These are phyloP conservation scores for Friedmanniomyces simplex DNA, from an alignment of 495 filamentous ascomycete species.

Conservation along the genomic window DNA sequence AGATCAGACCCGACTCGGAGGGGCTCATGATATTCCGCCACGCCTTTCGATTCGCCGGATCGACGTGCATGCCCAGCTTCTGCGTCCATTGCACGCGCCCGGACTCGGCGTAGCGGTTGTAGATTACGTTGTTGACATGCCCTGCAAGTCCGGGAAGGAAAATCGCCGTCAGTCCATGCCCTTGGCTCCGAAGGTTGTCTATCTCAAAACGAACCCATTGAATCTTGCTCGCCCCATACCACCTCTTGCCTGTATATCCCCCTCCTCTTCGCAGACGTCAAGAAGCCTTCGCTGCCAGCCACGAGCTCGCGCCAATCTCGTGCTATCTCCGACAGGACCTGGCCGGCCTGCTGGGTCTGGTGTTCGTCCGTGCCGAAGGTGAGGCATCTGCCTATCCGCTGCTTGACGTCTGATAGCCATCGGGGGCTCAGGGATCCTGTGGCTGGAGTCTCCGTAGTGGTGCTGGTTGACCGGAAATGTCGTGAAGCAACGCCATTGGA, in stretches of 20 bases:
- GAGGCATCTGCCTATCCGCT: slow-evolving; percentile 72
- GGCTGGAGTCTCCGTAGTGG: slow-evolving; percentile 3
- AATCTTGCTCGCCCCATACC: slow-evolving; percentile 87
- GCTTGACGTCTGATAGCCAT: slow-evolving; percentile 69
- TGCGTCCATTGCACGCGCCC: slow-evolving; percentile 73
- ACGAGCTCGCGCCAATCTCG: slow-evolving; percentile 68
- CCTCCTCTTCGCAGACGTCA: slow-evolving; percentile 53
- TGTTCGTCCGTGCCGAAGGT: slow-evolving; percentile 56
- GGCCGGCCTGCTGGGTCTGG: slow-evolving; percentile 53
- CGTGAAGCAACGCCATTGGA: background rate
- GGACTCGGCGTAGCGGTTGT: slow-evolving; percentile 75
- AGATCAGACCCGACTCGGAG: slow-evolving; percentile 60
- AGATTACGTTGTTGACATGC: slow-evolving; percentile 84
- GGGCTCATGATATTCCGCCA: slow-evolving; percentile 67
- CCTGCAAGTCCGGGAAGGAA: no score
- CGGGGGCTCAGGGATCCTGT: slow-evolving; percentile 34
- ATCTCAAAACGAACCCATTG: slow-evolving; percentile 5
- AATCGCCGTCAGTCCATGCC: no score
- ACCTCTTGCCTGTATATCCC: slow-evolving; percentile 64
- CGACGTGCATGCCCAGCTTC: slow-evolving; percentile 60
- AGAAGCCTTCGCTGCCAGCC: slow-evolving; percentile 70
- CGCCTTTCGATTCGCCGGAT: slow-evolving; percentile 50
- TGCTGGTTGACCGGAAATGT: background rate
- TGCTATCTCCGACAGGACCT: slow-evolving; percentile 50
- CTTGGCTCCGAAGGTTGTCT: no score